These are phyloP conservation scores for Ulmus americana DNA, from an alignment of 331 rosid species.

Conservation along the genomic window DNA sequence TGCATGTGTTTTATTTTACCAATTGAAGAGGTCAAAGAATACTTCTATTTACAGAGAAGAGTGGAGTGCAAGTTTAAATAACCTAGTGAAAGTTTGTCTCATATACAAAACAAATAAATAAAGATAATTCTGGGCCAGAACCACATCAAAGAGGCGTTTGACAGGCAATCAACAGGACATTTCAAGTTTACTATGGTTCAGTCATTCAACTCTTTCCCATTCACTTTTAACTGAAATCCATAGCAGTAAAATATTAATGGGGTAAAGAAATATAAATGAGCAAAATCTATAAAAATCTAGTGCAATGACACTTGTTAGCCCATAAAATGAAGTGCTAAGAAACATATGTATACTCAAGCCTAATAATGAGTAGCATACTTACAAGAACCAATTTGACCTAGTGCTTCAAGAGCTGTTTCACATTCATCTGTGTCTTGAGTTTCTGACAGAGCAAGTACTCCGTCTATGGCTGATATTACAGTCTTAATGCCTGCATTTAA, in stretches of 20 bases:
- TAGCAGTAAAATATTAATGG: not conserved
- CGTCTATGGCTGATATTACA: constrained; percentile 62
- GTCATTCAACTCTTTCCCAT: not conserved
- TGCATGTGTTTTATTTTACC: no score
- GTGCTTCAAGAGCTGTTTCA: constrained; percentile 84
- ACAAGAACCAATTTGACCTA: constrained; percentile 87
- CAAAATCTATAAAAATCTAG: no score
- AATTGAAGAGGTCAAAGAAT: no score
- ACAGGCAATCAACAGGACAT: no score
- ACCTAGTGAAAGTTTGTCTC: no score
- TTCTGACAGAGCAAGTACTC: constrained; percentile 49
- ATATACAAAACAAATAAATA: no score
- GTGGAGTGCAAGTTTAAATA: no score
- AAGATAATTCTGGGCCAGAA: no score
- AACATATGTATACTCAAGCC: not conserved
- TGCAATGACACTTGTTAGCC: no score
- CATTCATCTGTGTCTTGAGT: constrained; percentile 57
- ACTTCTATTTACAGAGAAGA: no score
- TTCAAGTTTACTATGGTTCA: not conserved
- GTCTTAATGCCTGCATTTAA: constrained; percentile 43
- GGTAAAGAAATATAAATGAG: no score
- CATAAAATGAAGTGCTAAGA: not conserved
- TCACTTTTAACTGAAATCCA: not conserved
- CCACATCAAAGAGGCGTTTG: no score
- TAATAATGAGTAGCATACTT: constrained; percentile 36